Conservation (phyloP, 345 rosid genomes). For the Capsella bursapastoris region DNA sequence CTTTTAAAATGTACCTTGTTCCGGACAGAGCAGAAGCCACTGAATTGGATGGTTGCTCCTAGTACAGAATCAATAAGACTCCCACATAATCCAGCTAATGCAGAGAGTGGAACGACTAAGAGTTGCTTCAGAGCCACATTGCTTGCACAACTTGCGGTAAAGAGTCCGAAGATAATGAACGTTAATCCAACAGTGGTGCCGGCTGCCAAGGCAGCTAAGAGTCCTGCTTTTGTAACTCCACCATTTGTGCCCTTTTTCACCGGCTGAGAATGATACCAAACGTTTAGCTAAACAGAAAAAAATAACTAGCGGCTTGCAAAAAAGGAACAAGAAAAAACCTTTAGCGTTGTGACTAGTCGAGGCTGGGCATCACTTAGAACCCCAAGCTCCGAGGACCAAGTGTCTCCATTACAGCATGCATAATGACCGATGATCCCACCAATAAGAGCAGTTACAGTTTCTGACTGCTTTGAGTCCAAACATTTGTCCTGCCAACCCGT, state of each 20-base stretch:
- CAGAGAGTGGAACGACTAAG: constrained; percentile 70
- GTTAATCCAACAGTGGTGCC: constrained; percentile 79
- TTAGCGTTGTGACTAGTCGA: constrained; percentile 83
- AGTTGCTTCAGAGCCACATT: constrained; percentile 72
- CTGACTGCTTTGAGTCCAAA: constrained; percentile 68
- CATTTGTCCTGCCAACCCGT: constrained; percentile 77
- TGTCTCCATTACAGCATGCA: constrained; percentile 89
- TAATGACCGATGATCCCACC: constrained; percentile 96
- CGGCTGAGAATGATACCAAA: constrained; percentile 56
- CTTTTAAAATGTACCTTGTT: constrained; percentile 62
- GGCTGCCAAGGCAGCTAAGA: constrained; percentile 82
- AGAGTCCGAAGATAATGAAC: constrained; percentile 64
- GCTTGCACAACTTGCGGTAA: constrained; percentile 63
- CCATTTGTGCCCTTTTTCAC: constrained; percentile 95
- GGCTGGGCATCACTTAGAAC: constrained; percentile 91
- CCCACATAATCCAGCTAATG: constrained; percentile 80
- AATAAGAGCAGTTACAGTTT: constrained; percentile 59
- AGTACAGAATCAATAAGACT: constrained; percentile 83
- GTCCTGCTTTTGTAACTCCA: constrained; percentile 82
- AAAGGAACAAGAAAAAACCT: constrained; percentile 53
- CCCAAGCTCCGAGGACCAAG: constrained; percentile 99
- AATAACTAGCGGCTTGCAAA: not conserved
- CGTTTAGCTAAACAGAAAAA: constrained; percentile 19
- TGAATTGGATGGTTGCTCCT: constrained; percentile 94
- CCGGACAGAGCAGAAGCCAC: constrained; percentile 93